A percentile compares a stretch with the other conserved stretches of the same genome.
These are phyloP conservation scores for Trichocladium antarcticum DNA, from an alignment of 495 filamentous ascomycete genomes.

Conservation along the genomic window DNA sequence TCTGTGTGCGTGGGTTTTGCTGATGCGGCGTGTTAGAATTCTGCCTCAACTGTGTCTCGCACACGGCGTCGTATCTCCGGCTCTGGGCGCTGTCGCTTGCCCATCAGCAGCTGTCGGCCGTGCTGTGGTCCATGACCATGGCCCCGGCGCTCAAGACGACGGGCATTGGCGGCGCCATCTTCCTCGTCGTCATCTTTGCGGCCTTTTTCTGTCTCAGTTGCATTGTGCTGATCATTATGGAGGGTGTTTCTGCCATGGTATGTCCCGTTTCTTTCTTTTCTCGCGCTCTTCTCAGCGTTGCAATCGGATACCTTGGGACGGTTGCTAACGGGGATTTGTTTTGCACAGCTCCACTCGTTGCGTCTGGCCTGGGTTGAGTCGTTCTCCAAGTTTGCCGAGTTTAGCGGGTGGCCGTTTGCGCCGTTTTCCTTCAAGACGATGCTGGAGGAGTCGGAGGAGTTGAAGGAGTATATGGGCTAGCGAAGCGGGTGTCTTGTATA, in stretches of 20 bases:
- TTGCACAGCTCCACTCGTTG: constrained; percentile 66
- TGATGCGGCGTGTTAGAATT: constrained; percentile 52
- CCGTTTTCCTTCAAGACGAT: constrained; percentile 85
- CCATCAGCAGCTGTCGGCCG: constrained; percentile 92
- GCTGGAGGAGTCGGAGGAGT: constrained; percentile 67
- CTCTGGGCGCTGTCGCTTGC: constrained; percentile 96
- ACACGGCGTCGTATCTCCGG: constrained; percentile 97
- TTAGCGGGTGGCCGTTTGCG: constrained; percentile 80
- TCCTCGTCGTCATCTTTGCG: constrained; percentile 67
- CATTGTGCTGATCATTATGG: constrained; percentile 54
- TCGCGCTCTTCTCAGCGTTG: background rate
- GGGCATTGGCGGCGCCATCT: constrained; percentile 61
- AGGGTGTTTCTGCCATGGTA: constrained; percentile 42
- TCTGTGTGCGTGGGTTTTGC: constrained; percentile 1
- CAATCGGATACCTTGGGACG: background rate
- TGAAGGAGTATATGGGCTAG: constrained; percentile 37
- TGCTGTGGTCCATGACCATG: constrained; percentile 95
- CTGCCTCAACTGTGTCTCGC: constrained; percentile 96
- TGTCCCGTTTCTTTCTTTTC: constrained; percentile 11
- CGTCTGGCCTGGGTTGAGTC: constrained; percentile 98
- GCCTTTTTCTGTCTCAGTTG: constrained; percentile 81
- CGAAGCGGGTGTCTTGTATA: background rate
- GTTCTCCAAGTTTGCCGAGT: constrained; percentile 99
- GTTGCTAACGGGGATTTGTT: background rate
- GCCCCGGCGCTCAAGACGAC: constrained; percentile 55